Evolutionary conservation across 192 early-diverging fungal species (phyloP).

Genomic region (Backusella macrospora): DNA sequence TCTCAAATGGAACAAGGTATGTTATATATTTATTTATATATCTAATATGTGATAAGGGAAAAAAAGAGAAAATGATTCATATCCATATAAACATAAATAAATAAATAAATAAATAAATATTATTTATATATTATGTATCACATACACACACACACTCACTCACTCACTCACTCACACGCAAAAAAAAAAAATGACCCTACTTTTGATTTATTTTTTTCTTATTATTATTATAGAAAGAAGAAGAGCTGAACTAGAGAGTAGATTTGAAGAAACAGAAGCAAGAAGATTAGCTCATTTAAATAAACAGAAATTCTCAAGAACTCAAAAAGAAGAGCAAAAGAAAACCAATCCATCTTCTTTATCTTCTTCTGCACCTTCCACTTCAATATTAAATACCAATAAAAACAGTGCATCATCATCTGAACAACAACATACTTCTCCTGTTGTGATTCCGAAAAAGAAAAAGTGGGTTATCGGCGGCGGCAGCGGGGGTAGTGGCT

Average conservation of each 20-base stretch:
- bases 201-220: too few species aligned
- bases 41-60: not conserved
- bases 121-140: not conserved
- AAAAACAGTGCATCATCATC: constrained; percentile 12
- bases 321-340: not conserved
- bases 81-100: too few species aligned
- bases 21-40: not conserved
- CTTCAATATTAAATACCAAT: not conserved
- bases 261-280: constrained; percentile 10
- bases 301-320: constrained; percentile 1
- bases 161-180: too few species aligned
- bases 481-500: not conserved
- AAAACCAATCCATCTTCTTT: not conserved
- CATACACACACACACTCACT: not conserved
- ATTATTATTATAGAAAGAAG: constrained; percentile 10
- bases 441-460: not conserved
- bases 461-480: not conserved
- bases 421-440: not conserved
- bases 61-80: too few species aligned
- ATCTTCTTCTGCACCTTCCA: not conserved
- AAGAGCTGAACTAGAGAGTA: constrained; percentile 18
- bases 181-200: too few species aligned
- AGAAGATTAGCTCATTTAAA: constrained; percentile 19
- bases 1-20: constrained; percentile 24
- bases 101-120: too few species aligned